Evolutionary conservation across 2,329 filamentous ascomycete species (phyloP).

Genomic region (Colletotrichum agaves): DNA sequence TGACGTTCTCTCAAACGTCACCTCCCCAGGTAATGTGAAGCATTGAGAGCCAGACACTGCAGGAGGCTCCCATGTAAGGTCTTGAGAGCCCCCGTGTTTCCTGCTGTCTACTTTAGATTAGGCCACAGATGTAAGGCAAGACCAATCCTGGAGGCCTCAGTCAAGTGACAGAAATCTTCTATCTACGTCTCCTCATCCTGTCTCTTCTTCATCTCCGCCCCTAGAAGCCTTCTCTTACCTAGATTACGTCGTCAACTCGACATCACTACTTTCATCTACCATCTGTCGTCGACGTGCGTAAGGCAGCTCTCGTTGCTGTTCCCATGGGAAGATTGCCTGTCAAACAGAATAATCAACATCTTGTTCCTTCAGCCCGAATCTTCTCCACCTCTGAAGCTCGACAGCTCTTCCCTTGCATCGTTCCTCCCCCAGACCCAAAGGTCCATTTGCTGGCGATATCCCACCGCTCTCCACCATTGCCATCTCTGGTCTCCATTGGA

Average conservation of each 20-base stretch:
- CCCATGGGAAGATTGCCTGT: neutral
- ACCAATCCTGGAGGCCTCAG: neutral
- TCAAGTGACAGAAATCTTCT: neutral
- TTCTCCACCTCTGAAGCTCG: neutral
- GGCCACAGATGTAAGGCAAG: neutral
- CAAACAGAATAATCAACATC: neutral
- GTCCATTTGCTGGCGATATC: neutral
- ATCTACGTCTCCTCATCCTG: neutral
- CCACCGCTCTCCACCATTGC: too few species aligned
- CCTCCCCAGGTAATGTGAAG: too few species aligned
- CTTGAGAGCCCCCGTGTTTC: too few species aligned
- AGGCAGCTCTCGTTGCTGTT: neutral
- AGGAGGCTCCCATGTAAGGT: too few species aligned
- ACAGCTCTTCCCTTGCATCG: neutral
- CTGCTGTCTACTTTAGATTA: neutral
- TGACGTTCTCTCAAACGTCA: too few species aligned
- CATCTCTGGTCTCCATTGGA: neutral
- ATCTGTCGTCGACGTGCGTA: conserved; percentile 8
- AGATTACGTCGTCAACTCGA: neutral
- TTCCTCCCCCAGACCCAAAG: neutral
- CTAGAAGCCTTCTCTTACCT: conserved; percentile 17
- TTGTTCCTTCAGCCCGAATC: neutral
- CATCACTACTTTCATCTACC: neutral
- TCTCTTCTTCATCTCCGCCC: neutral
- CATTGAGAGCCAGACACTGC: too few species aligned